These are phyloP conservation scores for Esteya vermicola DNA, from an alignment of 2,329 filamentous ascomycete genomes.

Conservation along the genomic window DNA sequence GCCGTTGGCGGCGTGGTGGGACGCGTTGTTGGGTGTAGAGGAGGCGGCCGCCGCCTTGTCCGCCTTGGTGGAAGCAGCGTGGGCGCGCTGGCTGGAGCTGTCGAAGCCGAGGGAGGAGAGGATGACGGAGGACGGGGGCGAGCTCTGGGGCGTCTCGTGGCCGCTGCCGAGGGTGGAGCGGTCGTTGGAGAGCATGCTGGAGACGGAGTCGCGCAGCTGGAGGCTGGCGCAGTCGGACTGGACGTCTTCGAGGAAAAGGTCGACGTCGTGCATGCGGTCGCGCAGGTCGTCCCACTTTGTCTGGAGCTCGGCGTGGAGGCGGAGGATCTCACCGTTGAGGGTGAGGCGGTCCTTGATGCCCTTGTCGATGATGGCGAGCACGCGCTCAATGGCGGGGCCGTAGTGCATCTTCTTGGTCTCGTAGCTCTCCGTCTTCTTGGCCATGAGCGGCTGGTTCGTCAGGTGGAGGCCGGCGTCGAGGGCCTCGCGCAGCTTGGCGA, in stretches of 20 bases:
- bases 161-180: conserved; percentile 56
- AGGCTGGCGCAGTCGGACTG: conserved; percentile 44
- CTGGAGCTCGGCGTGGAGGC: conserved; percentile 74
- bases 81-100: conserved; percentile 22
- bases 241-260: conserved; percentile 60
- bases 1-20: not conserved
- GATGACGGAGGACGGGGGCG: conserved; percentile 46
- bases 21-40: not conserved
- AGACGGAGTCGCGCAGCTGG: conserved; percentile 81
- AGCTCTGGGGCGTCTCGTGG: conserved; percentile 56
- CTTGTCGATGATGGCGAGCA: conserved; percentile 84
- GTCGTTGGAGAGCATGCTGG: conserved; percentile 78
- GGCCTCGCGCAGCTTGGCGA: conserved; percentile 66
- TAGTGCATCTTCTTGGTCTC: conserved; percentile 93
- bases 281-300: conserved; percentile 68
- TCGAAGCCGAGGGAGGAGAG: conserved; percentile 39
- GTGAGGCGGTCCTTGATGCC: conserved; percentile 93
- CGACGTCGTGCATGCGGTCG: conserved; percentile 62
- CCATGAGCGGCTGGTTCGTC: conserved; percentile 53
- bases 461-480: conserved; percentile 62
- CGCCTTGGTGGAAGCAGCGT: conserved; percentile 2
- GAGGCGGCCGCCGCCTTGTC: no score
- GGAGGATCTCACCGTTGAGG: conserved; percentile 87
- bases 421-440: conserved; percentile 82
- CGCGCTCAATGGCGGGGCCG: conserved; percentile 79